Evolutionary conservation across 495 filamentous ascomycete species (phyloP).

Genomic region (Daldinia decipiens): DNA sequence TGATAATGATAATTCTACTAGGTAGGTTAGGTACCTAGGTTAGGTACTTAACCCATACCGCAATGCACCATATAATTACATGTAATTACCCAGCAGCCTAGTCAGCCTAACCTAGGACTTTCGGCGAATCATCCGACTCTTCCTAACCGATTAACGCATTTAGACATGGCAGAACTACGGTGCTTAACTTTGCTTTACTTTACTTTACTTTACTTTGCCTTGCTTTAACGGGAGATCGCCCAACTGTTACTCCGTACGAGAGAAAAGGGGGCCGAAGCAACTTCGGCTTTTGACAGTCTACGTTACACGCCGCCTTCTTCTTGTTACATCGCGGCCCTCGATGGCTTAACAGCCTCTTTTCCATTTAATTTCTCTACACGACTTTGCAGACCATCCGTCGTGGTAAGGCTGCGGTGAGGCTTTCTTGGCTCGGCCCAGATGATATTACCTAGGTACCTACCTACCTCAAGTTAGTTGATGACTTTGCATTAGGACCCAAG

Average conservation of each 20-base stretch:
- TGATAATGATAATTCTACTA: neutral
- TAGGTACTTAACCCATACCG: too few species aligned
- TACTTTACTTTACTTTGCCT: too few species aligned
- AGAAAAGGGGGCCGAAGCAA: neutral
- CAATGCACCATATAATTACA: neutral
- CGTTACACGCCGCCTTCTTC: slow-evolving; percentile 4
- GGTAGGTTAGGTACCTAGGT: too few species aligned
- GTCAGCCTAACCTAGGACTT: neutral
- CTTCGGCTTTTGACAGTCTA: slow-evolving; percentile 9
- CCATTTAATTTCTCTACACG: neutral
- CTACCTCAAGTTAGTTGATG: neutral
- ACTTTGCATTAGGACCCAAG: neutral
- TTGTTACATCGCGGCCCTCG: neutral
- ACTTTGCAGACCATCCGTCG: neutral
- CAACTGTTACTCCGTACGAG: neutral
- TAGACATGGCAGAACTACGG: too few species aligned
- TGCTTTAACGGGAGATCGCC: neutral
- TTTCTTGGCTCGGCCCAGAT: neutral
- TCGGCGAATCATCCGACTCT: neutral
- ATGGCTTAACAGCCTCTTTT: neutral
- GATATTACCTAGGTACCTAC: too few species aligned
- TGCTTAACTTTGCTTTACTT: neutral
- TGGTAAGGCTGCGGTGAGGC: slow-evolving; percentile 27
- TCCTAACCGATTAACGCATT: too few species aligned
- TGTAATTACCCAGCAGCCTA: neutral